Conservation (phyloP, 331 rosid genomes). For the Malus hybrid region DNA sequence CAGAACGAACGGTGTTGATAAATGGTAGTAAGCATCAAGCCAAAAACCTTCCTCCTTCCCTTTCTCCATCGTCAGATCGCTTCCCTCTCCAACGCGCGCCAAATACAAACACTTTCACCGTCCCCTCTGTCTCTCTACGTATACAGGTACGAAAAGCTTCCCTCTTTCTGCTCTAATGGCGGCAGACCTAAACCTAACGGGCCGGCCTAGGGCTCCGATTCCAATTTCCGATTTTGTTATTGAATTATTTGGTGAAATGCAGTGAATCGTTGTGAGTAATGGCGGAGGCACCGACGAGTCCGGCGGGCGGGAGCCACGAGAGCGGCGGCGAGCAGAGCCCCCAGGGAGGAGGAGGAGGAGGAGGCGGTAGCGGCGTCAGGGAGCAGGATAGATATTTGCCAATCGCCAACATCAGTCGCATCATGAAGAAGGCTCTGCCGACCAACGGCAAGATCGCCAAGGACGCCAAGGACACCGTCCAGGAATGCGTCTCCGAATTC, state of each 20-base stretch:
- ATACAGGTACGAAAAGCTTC: neutral
- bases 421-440: constrained; percentile 88
- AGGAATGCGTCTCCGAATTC: constrained; percentile 89
- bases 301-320: constrained; percentile 61
- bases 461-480: constrained; percentile 86
- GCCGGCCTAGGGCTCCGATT: neutral
- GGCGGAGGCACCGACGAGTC: constrained; percentile 81
- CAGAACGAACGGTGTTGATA: constrained; percentile 31
- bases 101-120: constrained; percentile 24
- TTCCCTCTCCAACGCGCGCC: constrained; percentile 26
- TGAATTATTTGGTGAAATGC: neutral
- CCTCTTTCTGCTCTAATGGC: neutral
- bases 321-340: constrained; percentile 93
- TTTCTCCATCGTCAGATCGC: constrained; percentile 31
- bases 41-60: constrained; percentile 18
- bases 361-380: constrained; percentile 23
- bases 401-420: constrained; percentile 87
- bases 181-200: neutral
- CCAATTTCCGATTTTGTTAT: neutral
- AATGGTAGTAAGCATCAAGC: constrained; percentile 6
- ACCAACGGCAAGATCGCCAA: constrained; percentile 87
- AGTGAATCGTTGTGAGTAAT: constrained; percentile 39
- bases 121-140: neutral
- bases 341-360: constrained; percentile 26
- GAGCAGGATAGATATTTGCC: constrained; percentile 85